Base-by-base conservation (phyloP, 192 early-diverging fungal genomes). In the Backusella parvicylindrica region DNA sequence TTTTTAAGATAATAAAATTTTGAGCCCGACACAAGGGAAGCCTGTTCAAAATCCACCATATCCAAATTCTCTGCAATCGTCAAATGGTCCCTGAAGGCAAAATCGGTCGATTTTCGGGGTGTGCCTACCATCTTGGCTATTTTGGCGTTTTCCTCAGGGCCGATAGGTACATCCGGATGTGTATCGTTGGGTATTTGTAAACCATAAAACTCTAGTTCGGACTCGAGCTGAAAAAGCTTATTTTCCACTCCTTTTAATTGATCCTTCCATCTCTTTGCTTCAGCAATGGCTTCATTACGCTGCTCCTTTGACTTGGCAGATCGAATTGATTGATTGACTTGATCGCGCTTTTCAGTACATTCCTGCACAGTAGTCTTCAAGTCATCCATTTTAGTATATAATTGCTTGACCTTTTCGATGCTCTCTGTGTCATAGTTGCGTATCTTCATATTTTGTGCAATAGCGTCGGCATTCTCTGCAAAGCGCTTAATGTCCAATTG, bases 1-100 rank as follows among this genome's bases (percentile, higher is more conserved):
- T 94, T 93, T 65, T 92, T 92, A 64, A 96, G 88, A 76, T 94
- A 96, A 77, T 96, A 95, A 75, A 94, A 98, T 28, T 93, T 85
- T 23, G 88, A 88, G 3, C 96, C 95, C 0, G 93, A 86, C 11
- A 95, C 94, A 49, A 88, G 84, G 0, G 95, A 88, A 16, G 91
- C 95, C 26, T 93, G 87, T 47, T 93, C 89, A 76, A 96, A 91
- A 78, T 98, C 94, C 8, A 94, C 83, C 65, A 96, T 80, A 31
- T 91, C 93, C 75, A 93, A 84, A 3, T 78, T 30, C 56, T 80
- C 74, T n/a, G 87, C 86, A 41, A 98, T 69, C 5, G 90, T 82
- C 15, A 95, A 79, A 83, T 98, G 96, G 74, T 93, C 90, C 64
- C 72, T 73, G 30, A 91, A 35, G 15, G 31, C 81, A 78, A 23